Conservation (phyloP, 2,329 filamentous ascomycete genomes). For the Aspergillus bombycis region DNA sequence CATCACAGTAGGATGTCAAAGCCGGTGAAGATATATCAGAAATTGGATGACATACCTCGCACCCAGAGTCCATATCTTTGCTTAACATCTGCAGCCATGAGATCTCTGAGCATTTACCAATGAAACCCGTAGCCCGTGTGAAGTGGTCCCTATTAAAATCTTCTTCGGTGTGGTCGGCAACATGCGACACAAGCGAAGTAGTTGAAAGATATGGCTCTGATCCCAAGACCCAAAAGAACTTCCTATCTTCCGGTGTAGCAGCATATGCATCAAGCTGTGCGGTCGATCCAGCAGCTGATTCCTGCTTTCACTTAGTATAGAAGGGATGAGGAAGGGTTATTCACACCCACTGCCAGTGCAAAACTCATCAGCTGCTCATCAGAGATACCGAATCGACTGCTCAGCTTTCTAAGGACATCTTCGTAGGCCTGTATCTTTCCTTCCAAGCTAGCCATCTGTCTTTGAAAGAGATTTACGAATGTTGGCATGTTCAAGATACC, state of each 20-base stretch:
- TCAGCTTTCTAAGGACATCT: conserved; percentile 41
- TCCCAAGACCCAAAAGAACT: not conserved
- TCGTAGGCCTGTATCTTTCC: conserved; percentile 47
- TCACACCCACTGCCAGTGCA: conserved; percentile 36
- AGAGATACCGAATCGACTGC: conserved; percentile 39
- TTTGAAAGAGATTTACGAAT: conserved; percentile 18
- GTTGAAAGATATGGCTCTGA: not conserved
- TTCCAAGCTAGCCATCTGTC: conserved; percentile 45
- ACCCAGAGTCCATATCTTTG: conserved; percentile 35
- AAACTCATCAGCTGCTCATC: conserved; percentile 41
- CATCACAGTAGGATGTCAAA: conserved; percentile 28
- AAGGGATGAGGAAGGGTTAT: not conserved
- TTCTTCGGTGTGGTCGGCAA: conserved; percentile 46
- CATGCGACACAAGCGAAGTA: conserved; percentile 14
- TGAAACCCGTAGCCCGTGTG: conserved; percentile 45
- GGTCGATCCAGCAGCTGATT: conserved; percentile 26
- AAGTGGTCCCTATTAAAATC: conserved; percentile 46
- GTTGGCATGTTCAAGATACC: not conserved
- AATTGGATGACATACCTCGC: conserved; percentile 22
- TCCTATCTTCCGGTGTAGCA: not conserved
- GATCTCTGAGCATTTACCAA: conserved; percentile 51
- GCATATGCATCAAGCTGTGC: conserved; percentile 18
- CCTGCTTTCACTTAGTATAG: conserved; percentile 28
- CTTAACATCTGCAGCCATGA: conserved; percentile 47
- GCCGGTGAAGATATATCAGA: conserved; percentile 32